These are phyloP conservation scores for Metschnikowia peoriensis DNA, from an alignment of 805 yeast species.

Conservation along the genomic window DNA sequence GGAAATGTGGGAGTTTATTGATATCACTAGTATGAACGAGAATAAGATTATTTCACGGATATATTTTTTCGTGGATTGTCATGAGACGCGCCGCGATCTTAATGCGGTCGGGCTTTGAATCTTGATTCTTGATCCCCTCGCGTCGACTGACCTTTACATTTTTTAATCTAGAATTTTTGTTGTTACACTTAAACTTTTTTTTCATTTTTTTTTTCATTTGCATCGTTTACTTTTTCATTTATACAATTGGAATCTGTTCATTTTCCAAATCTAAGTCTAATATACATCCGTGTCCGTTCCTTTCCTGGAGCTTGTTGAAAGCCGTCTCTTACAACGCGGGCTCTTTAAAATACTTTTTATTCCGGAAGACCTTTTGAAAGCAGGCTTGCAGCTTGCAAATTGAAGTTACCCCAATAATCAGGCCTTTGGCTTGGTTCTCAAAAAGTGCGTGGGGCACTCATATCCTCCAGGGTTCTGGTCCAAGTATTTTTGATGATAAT, in stretches of 20 bases:
- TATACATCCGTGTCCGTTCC: not conserved
- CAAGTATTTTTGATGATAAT: slow-evolving; percentile 84
- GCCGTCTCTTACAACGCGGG: not conserved
- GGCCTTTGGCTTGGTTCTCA: slow-evolving; percentile 60
- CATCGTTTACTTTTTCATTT: no score
- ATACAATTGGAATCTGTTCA: not conserved
- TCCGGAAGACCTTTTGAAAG: no score
- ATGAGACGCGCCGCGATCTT: not conserved
- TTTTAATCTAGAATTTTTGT: not conserved
- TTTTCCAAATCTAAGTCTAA: not conserved
- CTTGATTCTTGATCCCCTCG: no score
- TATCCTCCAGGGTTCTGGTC: slow-evolving; percentile 81
- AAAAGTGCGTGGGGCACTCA: slow-evolving; percentile 85
- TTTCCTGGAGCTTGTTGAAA: not conserved
- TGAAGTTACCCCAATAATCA: slow-evolving; percentile 8
- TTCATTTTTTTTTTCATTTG: not conserved
- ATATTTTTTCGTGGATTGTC: not conserved
- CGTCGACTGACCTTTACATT: no score
- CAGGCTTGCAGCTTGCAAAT: no score
- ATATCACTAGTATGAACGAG: not conserved
- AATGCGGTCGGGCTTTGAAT: no score
- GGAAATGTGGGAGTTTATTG: not conserved
- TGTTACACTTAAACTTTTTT: not conserved
- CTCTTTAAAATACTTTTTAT: not conserved
- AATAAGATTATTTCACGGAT: not conserved